Evolutionary conservation across 2,329 filamentous ascomycete species (phyloP).

Genomic region (Claviceps fusiformis): DNA sequence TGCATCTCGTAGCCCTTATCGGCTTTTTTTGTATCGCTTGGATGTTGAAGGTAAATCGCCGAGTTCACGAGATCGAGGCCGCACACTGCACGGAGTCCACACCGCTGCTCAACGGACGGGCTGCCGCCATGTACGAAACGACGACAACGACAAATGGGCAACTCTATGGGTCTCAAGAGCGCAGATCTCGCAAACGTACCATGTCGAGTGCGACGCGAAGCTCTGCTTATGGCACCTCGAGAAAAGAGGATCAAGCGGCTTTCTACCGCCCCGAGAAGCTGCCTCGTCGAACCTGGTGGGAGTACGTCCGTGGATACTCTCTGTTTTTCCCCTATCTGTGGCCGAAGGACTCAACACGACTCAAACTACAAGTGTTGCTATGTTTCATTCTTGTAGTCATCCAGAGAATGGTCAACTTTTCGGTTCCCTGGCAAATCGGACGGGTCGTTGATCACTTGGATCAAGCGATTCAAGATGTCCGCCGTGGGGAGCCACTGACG

Average conservation of each 20-base stretch:
- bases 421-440: slow-evolving; percentile 73
- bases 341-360: slow-evolving; percentile 62
- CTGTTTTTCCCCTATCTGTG: slow-evolving; percentile 95
- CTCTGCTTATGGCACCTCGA: slow-evolving; percentile 14
- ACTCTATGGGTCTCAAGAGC: slow-evolving; percentile 7
- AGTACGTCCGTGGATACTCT: slow-evolving; percentile 84
- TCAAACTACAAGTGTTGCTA: slow-evolving; percentile 67
- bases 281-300: slow-evolving; percentile 86
- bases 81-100: slow-evolving; percentile 42
- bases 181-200: slow-evolving; percentile 21
- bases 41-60: slow-evolving; percentile 26
- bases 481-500: slow-evolving; percentile 21
- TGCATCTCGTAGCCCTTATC: slow-evolving; percentile 49
- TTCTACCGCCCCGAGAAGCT: slow-evolving; percentile 84
- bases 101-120: slow-evolving; percentile 42
- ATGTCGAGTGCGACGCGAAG: slow-evolving; percentile 25
- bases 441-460: slow-evolving; percentile 64
- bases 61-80: slow-evolving; percentile 25
- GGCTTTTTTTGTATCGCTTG: slow-evolving; percentile 30
- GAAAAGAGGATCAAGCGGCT: slow-evolving; percentile 52
- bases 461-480: slow-evolving; percentile 33
- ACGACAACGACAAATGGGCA: slow-evolving; percentile 15
- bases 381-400: slow-evolving; percentile 71
- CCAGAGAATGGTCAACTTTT: slow-evolving; percentile 73
- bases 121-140: slow-evolving; percentile 21